Evolutionary conservation across 2,329 filamentous ascomycete species (phyloP).

Genomic region (Exophiala viscosa): DNA sequence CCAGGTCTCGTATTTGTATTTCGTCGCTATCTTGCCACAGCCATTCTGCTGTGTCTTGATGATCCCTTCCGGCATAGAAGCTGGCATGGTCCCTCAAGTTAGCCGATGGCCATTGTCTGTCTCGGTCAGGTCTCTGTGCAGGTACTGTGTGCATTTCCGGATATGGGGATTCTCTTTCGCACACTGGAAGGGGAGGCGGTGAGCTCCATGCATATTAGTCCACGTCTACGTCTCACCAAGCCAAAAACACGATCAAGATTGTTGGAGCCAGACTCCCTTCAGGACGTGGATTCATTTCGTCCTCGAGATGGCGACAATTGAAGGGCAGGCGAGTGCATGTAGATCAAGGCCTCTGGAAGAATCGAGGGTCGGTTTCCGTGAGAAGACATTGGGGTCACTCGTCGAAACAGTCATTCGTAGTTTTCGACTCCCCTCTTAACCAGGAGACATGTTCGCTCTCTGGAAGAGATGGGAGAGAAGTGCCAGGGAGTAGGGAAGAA

Average conservation of each 20-base stretch:
- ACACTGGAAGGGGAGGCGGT: slow-evolving; percentile 29
- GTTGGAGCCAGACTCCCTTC: slow-evolving; percentile 46
- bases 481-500: too few species aligned
- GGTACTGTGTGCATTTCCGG: too few species aligned
- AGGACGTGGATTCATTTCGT: slow-evolving; percentile 44
- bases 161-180: slow-evolving; percentile 49
- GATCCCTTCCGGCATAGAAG: too few species aligned
- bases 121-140: too few species aligned
- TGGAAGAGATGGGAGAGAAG: too few species aligned
- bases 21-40: too few species aligned
- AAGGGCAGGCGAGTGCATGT: slow-evolving; percentile 59
- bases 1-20: too few species aligned
- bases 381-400: slow-evolving; percentile 59
- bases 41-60: too few species aligned
- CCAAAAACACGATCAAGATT: slow-evolving; percentile 46
- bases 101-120: too few species aligned
- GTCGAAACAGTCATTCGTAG: slow-evolving; percentile 59
- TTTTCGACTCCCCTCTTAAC: slow-evolving; percentile 57
- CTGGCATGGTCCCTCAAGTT: too few species aligned
- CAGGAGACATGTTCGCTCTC: slow-evolving; percentile 29
- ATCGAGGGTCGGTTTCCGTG: slow-evolving; percentile 55
- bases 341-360: slow-evolving; percentile 51
- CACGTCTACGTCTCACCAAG: slow-evolving; percentile 21
- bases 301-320: slow-evolving; percentile 54
- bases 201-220: too few species aligned